phyloP scores from a whole-genome alignment of 306 rosid species.

The Gastrolobium villosum region DNA sequence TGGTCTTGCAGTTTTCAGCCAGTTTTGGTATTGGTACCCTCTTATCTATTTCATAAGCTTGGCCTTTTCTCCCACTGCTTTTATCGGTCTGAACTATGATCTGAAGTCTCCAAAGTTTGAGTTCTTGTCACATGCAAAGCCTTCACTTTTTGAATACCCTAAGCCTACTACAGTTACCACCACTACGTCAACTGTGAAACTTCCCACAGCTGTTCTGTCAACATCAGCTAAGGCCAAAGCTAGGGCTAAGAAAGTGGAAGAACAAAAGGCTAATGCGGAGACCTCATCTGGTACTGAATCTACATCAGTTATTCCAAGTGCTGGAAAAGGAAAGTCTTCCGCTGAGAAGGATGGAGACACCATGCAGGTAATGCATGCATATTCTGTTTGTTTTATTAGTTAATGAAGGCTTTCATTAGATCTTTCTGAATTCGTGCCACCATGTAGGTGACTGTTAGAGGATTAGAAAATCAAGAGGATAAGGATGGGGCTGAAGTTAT shows the following conservation, averaged over 20 bases:
- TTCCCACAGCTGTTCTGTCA: slow-evolving; percentile 97
- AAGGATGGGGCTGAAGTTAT: not conserved
- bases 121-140: slow-evolving; percentile 92
- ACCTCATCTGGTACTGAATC: slow-evolving; percentile 67
- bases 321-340: slow-evolving; percentile 81
- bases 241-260: slow-evolving; percentile 97
- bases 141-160: slow-evolving; percentile 95
- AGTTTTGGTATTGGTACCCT: slow-evolving; percentile 99
- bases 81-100: slow-evolving; percentile 90
- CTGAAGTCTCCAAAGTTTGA: slow-evolving; percentile 92
- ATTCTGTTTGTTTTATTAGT: slow-evolving; percentile 14
- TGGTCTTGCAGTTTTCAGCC: slow-evolving; percentile 99
- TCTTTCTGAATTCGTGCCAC: not conserved
- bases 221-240: slow-evolving; percentile 99
- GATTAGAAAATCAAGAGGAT: not conserved
- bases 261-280: slow-evolving; percentile 86
- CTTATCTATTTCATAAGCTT: slow-evolving; percentile 92
- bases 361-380: slow-evolving; percentile 76
- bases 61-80: slow-evolving; percentile 93
- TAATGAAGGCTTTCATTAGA: slow-evolving; percentile 4
- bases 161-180: slow-evolving; percentile 87
- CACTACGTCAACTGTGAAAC: slow-evolving; percentile 87
- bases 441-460: not conserved
- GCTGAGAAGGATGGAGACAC: slow-evolving; percentile 88
- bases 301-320: slow-evolving; percentile 57